phyloP scores from a whole-genome alignment of 1,284 basidiomycete genomes.

The Cryptococcus sp. region DNA sequence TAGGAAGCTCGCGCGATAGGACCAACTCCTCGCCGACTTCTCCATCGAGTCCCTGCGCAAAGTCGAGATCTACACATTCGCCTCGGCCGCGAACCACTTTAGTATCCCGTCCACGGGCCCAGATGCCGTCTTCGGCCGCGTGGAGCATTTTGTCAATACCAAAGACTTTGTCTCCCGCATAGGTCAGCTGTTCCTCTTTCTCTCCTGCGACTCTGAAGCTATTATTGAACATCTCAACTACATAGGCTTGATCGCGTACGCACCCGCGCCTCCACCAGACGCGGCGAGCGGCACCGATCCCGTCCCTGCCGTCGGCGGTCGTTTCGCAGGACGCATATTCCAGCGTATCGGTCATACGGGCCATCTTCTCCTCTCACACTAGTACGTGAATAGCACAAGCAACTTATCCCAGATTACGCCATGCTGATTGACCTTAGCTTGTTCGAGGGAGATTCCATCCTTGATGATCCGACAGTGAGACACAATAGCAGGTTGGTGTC shows the following conservation, averaged over 20 bases:
- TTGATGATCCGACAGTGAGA: conserved; percentile 29
- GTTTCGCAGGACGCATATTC: conserved; percentile 39
- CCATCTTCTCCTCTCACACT: conserved; percentile 36
- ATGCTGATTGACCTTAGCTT: conserved; percentile 18
- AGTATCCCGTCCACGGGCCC: conserved; percentile 16
- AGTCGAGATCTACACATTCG: conserved; percentile 47
- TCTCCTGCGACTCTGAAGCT: neutral
- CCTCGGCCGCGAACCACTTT: conserved; percentile 44
- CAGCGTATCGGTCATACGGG: conserved; percentile 27
- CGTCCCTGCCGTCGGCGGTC: conserved; percentile 22
- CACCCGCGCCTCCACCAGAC: conserved; percentile 11
- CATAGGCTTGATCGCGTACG: conserved; percentile 25
- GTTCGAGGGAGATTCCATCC: conserved; percentile 24
- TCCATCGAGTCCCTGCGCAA: conserved; percentile 27
- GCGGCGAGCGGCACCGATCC: neutral
- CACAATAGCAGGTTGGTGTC: conserved; percentile 21
- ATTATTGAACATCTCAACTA: neutral
- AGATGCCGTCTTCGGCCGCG: conserved; percentile 18
- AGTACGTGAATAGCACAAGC: conserved; percentile 19
- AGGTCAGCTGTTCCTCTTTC: conserved; percentile 16
- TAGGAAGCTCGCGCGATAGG: conserved; percentile 17
- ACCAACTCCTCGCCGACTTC: conserved; percentile 40
- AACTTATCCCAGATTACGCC: neutral
- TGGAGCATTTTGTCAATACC: conserved; percentile 45
- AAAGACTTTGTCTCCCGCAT: conserved; percentile 37